These are phyloP conservation scores for Endotrypanum monterogeii DNA, from an alignment of 208 protist genomes.

Conservation along the genomic window DNA sequence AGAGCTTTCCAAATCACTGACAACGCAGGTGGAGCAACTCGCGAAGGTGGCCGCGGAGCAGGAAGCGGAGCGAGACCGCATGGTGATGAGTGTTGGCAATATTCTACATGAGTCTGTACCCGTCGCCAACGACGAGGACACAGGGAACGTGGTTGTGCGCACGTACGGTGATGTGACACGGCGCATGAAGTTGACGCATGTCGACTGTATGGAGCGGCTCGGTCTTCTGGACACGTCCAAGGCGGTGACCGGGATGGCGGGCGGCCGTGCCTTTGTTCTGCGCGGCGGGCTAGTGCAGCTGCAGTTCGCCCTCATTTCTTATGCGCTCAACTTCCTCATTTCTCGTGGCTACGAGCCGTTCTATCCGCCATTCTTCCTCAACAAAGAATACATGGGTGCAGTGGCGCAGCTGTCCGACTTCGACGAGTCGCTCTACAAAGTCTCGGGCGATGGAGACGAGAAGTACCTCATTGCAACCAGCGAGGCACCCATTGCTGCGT, in stretches of 20 bases:
- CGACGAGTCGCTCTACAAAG: conserved; percentile 99
- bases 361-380: conserved; percentile 99
- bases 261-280: conserved; percentile 98
- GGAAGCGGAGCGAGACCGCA: conserved; percentile 70
- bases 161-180: conserved; percentile 86
- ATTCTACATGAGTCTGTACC: conserved; percentile 96
- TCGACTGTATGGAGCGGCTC: conserved; percentile 94
- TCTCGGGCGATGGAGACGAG: conserved; percentile 96
- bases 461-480: conserved; percentile 99
- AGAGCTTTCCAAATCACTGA: conserved; percentile 82
- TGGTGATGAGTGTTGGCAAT: conserved; percentile 94
- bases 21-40: conserved; percentile 54
- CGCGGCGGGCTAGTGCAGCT: conserved; percentile 97
- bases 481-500: conserved; percentile 99
- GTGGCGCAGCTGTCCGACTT: conserved; percentile 99
- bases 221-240: conserved; percentile 86
- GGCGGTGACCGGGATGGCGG: conserved; percentile 91
- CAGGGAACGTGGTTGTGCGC: conserved; percentile 87
- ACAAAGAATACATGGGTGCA: conserved; percentile 97
- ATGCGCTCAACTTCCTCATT: conserved; percentile 96
- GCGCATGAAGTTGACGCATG: conserved; percentile 84
- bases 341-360: conserved; percentile 94
- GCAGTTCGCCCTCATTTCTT: conserved; percentile 98
- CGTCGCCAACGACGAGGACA: conserved; percentile 95
- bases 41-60: conserved; percentile 66